Evolutionary conservation across 2,329 filamentous ascomycete genomes (phyloP), one percentile per base, ranked within the genome.

Genomic region (Aspergillus quadrilineatus): DNA sequence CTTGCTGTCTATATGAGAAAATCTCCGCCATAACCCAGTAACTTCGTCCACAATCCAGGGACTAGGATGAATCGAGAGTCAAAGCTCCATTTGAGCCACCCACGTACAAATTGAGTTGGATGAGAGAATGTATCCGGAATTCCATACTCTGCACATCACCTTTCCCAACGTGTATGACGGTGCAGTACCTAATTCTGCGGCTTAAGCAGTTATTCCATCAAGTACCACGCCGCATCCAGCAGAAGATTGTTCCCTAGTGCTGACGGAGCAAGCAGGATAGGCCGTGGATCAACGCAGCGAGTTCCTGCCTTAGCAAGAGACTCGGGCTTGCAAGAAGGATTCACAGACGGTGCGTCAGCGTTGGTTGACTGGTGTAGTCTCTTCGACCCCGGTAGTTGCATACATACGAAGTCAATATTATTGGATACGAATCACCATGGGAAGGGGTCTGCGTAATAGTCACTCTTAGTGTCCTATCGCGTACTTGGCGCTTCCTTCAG

Each of bases 81-180:
- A 34, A 22, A 29, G 8, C 37, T 44, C 39, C 10, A 42, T 4
- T 9, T 45, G 41, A 52, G 41, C 28, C 41, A 44, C 5, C 10
- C 30, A n/a, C 15, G 15, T 44, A 32, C 41, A 26, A 30, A 50
- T 34, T 22, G 17, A 12, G 30, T 28, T 22, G 39, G 22, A 53
- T 44, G 7, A 44, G 41, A 17, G 41, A 17, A 44, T 52, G 29
- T 52, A 44, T 39, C 32, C 36, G n/a, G 6, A 22, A 59, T 61
- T 63, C 61, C 59, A 61, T 47, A 58, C 53, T 57, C 59, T 57
- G 55, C 59, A 58, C 28, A 46, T 50, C 49, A 60, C 55, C 55
- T 22, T 12, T 15, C 22, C 29, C 10, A 32, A 30, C 22, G 8
- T 29, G 42, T 15, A 30, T 53, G n/a, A 22, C 22, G 22, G 22